These are phyloP conservation scores for Mortierella polycephala DNA, from an alignment of 371 early-diverging fungal genomes.

Conservation along the genomic window DNA sequence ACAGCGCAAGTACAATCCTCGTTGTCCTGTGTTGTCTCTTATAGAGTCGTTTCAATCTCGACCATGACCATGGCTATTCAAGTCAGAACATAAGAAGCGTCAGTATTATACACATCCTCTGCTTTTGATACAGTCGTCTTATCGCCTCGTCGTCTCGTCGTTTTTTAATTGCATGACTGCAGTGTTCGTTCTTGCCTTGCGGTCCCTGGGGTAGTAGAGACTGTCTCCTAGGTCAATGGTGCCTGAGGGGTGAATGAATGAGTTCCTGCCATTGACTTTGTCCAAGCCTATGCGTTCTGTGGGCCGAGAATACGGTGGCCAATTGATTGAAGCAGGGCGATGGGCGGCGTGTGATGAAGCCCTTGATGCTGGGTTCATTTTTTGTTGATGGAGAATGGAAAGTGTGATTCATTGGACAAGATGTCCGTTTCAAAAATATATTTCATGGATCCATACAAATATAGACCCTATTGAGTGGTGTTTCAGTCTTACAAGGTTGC, in stretches of 20 bases:
- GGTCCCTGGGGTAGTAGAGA: constrained; percentile 17
- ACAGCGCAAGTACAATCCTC: constrained; percentile 11
- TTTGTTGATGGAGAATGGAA: neutral
- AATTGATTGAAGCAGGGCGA: constrained; percentile 25
- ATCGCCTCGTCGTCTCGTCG: too few relatives aligned
- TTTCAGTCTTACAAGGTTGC: too few relatives aligned
- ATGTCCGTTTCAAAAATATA: too few relatives aligned
- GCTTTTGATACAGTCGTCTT: neutral
- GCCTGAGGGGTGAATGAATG: constrained; percentile 10
- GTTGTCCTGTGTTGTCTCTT: constrained; percentile 12
- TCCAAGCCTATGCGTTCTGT: constrained; percentile 6
- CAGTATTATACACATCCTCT: neutral
- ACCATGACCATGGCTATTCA: constrained; percentile 39
- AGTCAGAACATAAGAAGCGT: neutral
- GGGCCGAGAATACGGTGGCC: constrained; percentile 22
- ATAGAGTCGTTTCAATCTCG: constrained; percentile 11
- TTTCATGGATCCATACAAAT: too few relatives aligned
- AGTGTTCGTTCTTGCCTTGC: constrained; percentile 13
- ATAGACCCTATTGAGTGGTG: too few relatives aligned
- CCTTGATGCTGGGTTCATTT: neutral
- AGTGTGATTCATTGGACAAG: too few relatives aligned
- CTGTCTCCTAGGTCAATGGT: constrained; percentile 13
- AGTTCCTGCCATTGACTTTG: constrained; percentile 5
- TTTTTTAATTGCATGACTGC: too few relatives aligned
- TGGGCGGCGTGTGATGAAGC: neutral